phyloP scores from a whole-genome alignment of 139 green algal genomes.

The Haematococcus lacustris region DNA sequence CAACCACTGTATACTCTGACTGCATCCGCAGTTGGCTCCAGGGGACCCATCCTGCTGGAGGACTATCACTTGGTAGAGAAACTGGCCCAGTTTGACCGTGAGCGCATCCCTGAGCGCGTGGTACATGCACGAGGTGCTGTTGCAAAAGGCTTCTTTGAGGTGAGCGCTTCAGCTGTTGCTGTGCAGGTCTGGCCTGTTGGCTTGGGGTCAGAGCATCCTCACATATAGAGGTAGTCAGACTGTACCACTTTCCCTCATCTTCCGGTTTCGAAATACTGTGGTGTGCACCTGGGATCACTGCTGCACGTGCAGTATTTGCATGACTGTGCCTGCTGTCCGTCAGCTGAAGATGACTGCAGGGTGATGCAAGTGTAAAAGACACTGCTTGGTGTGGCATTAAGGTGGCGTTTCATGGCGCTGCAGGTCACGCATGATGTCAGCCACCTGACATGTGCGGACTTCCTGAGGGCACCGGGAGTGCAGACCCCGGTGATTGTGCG shows the following conservation, averaged over 20 bases:
- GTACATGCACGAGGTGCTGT: conserved; percentile 87
- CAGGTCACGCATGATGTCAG: conserved; percentile 94
- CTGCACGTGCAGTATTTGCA: too few species aligned
- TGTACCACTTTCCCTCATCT: too few species aligned
- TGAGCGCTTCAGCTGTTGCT: too few species aligned
- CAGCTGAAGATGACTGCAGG: too few species aligned
- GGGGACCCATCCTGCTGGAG: conserved; percentile 62
- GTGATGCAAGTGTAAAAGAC: too few species aligned
- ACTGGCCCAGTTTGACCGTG: conserved; percentile 88
- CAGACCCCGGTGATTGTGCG: conserved; percentile 91
- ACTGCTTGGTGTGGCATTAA: too few species aligned
- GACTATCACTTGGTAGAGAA: conserved; percentile 96
- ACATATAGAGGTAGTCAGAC: too few species aligned
- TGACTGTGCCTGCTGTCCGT: not conserved
- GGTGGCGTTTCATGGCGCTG: not conserved
- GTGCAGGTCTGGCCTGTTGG: too few species aligned
- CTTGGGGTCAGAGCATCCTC: too few species aligned
- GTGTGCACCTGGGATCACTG: too few species aligned
- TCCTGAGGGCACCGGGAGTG: conserved; percentile 83
- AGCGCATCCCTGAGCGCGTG: conserved; percentile 93
- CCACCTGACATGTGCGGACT: conserved; percentile 89
- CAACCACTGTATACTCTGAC: not conserved
- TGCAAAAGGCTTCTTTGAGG: conserved; percentile 98
- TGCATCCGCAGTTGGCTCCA: conserved; percentile 22
- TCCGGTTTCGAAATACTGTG: too few species aligned